These are phyloP conservation scores for Pseudonectria foliicola DNA, from an alignment of 2,329 filamentous ascomycete species.

Conservation along the genomic window DNA sequence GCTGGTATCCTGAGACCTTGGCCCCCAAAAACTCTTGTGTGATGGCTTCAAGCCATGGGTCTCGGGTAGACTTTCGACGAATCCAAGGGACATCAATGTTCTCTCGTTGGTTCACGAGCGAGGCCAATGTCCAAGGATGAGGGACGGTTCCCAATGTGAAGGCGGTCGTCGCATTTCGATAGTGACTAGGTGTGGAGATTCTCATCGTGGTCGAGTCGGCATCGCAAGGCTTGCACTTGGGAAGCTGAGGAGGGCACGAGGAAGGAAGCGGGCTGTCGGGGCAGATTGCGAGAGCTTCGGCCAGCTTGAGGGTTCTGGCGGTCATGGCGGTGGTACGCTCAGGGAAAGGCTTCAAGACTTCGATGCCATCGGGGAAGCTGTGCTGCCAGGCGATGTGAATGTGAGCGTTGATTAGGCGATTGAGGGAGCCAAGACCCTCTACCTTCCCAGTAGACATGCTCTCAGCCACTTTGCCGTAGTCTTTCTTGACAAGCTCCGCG, in stretches of 20 bases:
- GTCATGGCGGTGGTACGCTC: slow-evolving; percentile 68
- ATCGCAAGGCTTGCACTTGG: slow-evolving; percentile 64
- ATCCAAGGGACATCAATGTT: slow-evolving; percentile 58
- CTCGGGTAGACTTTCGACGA: slow-evolving; percentile 61
- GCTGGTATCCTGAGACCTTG: slow-evolving; percentile 51
- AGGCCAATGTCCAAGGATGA: slow-evolving; percentile 79
- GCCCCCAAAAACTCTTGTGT: slow-evolving; percentile 63
- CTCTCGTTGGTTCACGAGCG: slow-evolving; percentile 56
- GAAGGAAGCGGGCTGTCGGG: slow-evolving; percentile 63
- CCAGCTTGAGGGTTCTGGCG: slow-evolving; percentile 63
- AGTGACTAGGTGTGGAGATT: slow-evolving; percentile 59
- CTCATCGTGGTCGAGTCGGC: slow-evolving; percentile 55
- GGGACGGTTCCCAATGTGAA: slow-evolving; percentile 86
- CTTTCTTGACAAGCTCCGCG: slow-evolving; percentile 49
- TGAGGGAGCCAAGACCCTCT: slow-evolving; percentile 58
- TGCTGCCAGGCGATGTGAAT: slow-evolving; percentile 82
- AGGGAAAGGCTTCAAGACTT: slow-evolving; percentile 72
- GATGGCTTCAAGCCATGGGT: slow-evolving; percentile 68
- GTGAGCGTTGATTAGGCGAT: slow-evolving; percentile 73
- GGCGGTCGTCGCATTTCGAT: slow-evolving; percentile 61
- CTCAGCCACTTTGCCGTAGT: slow-evolving; percentile 62
- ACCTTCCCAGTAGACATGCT: slow-evolving; percentile 50
- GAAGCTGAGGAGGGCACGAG: slow-evolving; percentile 77
- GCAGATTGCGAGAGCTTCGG: slow-evolving; percentile 68
- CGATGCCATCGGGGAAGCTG: slow-evolving; percentile 67